Base-by-base conservation (phyloP, 129 eudicot genomes). In the Cynara cardunculus region DNA sequence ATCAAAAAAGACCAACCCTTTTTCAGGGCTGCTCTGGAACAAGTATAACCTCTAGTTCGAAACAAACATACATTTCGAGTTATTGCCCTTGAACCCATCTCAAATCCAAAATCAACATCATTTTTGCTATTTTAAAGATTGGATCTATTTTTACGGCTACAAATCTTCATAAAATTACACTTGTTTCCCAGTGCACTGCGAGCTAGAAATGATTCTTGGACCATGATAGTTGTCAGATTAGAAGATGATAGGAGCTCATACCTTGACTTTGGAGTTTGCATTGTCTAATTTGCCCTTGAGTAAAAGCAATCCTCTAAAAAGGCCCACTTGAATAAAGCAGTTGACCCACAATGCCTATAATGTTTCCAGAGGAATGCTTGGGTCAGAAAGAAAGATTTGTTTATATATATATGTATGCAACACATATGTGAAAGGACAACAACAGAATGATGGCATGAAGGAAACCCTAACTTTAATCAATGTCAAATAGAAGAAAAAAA, bases 241-340 rank as follows among this genome's bases (percentile, higher is more conserved):
- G 13, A 56, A 28, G 21, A n/a, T 66, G 75, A 64, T 71, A 32
- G 53, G n/a, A 81, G 74, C 27, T 21, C 62, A 53, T 89, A 93
- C 98, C 98, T 91, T 44, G 90, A 75, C 56, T 89, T 93, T 83
- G 97, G 83, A 27, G 98, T 85, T 88, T 91, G 94, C 98, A 93
- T 93, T 77, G 81, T 83, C 85, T 78, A 76, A 72, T 24, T 77
- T 80, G 69, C 86, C 71, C 81, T 75, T 25, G 69, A 80, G 81
- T 39, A 65, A 77, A 82, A 68, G 71, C 74, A 31, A 68, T 71
- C 76, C 69, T 69, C 46, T 77, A 53, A 81, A 78, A 80, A 87
- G 92, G 90, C 87, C 97, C 91, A 87, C 94, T 79, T 84, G 87
- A 84, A 46, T 66, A 80, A 85, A 75, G 78, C 72, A 56, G 82